These are phyloP conservation scores for Beta macrorhiza DNA, from an alignment of 179 eudicot species.

Conservation along the genomic window DNA sequence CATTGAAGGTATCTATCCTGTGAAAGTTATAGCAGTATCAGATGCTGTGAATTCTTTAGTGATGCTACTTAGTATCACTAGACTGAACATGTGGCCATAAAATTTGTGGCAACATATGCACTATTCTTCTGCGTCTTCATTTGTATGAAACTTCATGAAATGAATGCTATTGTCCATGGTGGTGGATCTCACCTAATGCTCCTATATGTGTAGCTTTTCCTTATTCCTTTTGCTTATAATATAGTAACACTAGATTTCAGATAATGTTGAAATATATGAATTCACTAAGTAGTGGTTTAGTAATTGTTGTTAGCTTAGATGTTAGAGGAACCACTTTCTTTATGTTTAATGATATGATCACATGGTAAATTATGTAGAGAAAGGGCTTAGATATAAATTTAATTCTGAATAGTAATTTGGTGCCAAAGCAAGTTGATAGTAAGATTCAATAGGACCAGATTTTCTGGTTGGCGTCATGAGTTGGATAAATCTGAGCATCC, in stretches of 20 bases:
- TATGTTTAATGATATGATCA: not conserved
- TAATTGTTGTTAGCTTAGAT: not conserved
- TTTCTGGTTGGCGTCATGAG: not conserved
- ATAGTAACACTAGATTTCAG: not conserved
- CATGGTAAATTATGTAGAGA: not conserved
- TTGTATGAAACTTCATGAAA: not conserved
- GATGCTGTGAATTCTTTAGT: not conserved
- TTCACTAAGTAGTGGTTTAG: not conserved
- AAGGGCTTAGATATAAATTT: not conserved
- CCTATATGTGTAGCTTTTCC: not conserved
- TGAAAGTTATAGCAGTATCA: not conserved
- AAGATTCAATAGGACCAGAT: not conserved
- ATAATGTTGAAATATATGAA: not conserved
- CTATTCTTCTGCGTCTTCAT: not conserved
- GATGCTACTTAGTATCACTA: not conserved
- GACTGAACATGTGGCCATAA: not conserved
- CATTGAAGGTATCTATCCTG: not conserved
- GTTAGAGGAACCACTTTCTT: no score
- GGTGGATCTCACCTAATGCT: no score
- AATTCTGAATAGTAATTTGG: not conserved
- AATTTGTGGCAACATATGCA: not conserved
- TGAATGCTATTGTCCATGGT: not conserved
- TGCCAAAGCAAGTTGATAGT: not conserved
- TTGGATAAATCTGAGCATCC: not conserved
- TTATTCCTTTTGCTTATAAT: not conserved